Evolutionary conservation across 73 alveolate species (phyloP).

Genomic region (Uronychia binucleata): DNA sequence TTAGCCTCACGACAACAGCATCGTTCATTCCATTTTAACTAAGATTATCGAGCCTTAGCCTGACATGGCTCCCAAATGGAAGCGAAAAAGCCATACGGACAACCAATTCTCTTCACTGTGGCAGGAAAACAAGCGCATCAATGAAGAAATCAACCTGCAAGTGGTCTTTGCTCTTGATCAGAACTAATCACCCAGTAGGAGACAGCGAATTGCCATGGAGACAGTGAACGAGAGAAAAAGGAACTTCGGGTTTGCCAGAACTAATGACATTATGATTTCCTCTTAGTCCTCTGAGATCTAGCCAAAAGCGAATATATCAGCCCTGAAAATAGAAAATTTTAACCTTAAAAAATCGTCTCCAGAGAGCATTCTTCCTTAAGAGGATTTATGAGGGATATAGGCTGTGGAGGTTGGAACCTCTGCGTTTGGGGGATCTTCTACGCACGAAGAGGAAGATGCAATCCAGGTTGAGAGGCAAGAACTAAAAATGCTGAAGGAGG

Average conservation of each 20-base stretch:
- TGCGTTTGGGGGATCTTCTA: neutral
- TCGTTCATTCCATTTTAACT: neutral
- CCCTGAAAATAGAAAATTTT: neutral
- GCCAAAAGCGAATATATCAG: neutral
- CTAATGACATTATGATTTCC: neutral
- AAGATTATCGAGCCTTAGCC: too few species aligned
- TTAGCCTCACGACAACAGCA: neutral
- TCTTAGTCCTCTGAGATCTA: neutral
- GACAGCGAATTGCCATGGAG: neutral
- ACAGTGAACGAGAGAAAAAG: neutral
- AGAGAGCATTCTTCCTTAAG: neutral
- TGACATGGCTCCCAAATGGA: neutral
- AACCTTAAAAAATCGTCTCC: neutral
- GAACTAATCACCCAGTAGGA: neutral
- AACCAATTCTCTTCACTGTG: neutral
- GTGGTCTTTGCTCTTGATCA: neutral
- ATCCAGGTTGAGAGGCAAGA: too few species aligned
- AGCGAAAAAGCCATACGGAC: neutral
- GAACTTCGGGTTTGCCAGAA: neutral
- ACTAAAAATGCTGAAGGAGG: too few species aligned
- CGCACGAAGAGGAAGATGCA: neutral
- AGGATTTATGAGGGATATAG: neutral
- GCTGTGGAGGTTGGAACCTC: neutral
- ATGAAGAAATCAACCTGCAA: neutral
- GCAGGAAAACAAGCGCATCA: neutral